Evolutionary conservation across 805 yeast species (phyloP).

Genomic region (Saccharomyces mikatae): DNA sequence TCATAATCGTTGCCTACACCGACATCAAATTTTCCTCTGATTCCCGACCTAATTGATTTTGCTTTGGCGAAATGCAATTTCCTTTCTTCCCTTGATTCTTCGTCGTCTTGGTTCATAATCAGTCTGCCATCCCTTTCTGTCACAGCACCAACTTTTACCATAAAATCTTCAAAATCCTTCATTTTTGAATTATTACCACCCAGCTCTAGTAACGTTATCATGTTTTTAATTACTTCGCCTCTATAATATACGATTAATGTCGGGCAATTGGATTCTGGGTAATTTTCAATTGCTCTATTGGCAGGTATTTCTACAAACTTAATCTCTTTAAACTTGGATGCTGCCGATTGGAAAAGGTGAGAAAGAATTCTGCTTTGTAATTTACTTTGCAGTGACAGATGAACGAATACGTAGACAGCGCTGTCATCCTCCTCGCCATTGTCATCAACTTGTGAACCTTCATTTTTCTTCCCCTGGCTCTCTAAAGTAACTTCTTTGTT

Average conservation of each 20-base stretch:
- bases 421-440: constrained; percentile 7
- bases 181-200: constrained; percentile 75
- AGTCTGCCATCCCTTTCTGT: constrained; percentile 61
- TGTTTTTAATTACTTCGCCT: constrained; percentile 72
- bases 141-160: constrained; percentile 62
- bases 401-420: constrained; percentile 61
- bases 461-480: constrained; percentile 34
- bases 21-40: constrained; percentile 23
- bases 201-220: constrained; percentile 66
- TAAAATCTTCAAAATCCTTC: constrained; percentile 62
- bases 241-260: constrained; percentile 77
- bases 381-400: constrained; percentile 59
- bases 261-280: constrained; percentile 87
- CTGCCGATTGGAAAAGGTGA: constrained; percentile 47
- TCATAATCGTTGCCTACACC: constrained; percentile 32
- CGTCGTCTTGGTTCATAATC: constrained; percentile 50
- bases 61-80: constrained; percentile 45
- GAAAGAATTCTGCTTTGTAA: constrained; percentile 68
- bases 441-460: constrained; percentile 1
- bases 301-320: constrained; percentile 93
- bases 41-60: constrained; percentile 42
- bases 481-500: constrained; percentile 78
- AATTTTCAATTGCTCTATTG: constrained; percentile 81
- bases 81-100: constrained; percentile 47
- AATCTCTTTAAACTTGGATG: constrained; percentile 66